These are phyloP conservation scores for Mycena amicta DNA, from an alignment of 768 basidiomycete genomes.

Conservation along the genomic window DNA sequence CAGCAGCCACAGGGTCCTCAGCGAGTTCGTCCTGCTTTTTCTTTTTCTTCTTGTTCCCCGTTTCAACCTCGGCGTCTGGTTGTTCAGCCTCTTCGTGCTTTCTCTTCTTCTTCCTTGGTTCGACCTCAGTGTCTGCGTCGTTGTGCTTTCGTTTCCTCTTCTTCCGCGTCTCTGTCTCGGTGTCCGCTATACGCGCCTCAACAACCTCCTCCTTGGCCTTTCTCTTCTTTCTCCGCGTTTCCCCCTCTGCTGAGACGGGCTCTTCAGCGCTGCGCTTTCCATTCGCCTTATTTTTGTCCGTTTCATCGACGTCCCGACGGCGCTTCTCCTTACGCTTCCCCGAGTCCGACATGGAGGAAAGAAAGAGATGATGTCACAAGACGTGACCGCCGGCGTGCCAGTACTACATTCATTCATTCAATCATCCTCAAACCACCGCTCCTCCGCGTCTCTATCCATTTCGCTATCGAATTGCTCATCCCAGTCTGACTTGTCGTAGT, in stretches of 20 bases:
- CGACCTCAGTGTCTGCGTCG: neutral
- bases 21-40: neutral
- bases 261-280: constrained; percentile 26
- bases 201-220: no score
- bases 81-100: constrained; percentile 16
- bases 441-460: constrained; percentile 63
- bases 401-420: no score
- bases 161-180: neutral
- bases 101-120: constrained; percentile 39
- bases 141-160: neutral
- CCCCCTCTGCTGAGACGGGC: constrained; percentile 29
- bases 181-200: no score
- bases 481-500: constrained; percentile 78
- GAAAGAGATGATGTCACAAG: neutral
- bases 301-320: neutral
- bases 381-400: no score
- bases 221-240: no score
- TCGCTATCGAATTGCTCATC: constrained; percentile 66
- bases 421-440: constrained; percentile 75
- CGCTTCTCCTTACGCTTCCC: neutral
- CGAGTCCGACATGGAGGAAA: neutral
- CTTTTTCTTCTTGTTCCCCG: constrained; percentile 7
- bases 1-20: neutral
- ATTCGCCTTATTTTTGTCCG: constrained; percentile 9
- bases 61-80: constrained; percentile 2